Base-by-base conservation (phyloP, 352 stramenopile genomes). In the Peronospora destructor region DNA sequence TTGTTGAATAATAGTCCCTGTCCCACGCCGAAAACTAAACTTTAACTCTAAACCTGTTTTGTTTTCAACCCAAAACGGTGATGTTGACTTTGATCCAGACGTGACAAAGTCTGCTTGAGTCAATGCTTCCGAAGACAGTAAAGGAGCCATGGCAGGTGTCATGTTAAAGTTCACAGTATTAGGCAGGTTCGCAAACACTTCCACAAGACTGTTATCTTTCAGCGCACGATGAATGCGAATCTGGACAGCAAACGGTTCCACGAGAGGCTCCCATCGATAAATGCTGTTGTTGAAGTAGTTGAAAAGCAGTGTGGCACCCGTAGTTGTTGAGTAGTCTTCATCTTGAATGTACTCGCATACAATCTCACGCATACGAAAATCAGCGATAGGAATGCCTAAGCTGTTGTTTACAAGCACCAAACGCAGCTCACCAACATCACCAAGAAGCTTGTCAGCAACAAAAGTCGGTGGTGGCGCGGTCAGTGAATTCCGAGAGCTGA, bases 231-330 rank as follows among this genome's bases (percentile, higher is more conserved):
- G 72, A 14, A 87, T 68, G 32, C 77, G 77, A 49, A 91, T 71
- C 54, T 94, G 81, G 9, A 80, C 59, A 14, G 86, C 66, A 40
- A 94, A 92, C 14, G 84, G 84, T 44, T 94, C 84, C 11, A 94
- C 65, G 2, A 94, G 59, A 16, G 84, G 84, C 52, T 94, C 84
- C 84, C 84, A 94, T 43, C 81, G 75, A 45, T 94, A 94, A 49
- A 94, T 94, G 44, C 84, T 91, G 61, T 94, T 94, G 67, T 94
- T 94, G 61, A 94, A 94, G 52, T 91, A 94, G 51, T 91, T 91
- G 49, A 91, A 76, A 21, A 82, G 73, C 41, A 94, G 30, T 13
- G 86, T 90, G 4, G 74, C 79, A 11, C 84, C 84, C 35, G 90
- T 57, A 7, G 77, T 84, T 17, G 83, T 87, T 23, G 79, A 89